These are phyloP conservation scores for Prototheca cutis DNA, from an alignment of 163 green algal species.

Conservation along the genomic window DNA sequence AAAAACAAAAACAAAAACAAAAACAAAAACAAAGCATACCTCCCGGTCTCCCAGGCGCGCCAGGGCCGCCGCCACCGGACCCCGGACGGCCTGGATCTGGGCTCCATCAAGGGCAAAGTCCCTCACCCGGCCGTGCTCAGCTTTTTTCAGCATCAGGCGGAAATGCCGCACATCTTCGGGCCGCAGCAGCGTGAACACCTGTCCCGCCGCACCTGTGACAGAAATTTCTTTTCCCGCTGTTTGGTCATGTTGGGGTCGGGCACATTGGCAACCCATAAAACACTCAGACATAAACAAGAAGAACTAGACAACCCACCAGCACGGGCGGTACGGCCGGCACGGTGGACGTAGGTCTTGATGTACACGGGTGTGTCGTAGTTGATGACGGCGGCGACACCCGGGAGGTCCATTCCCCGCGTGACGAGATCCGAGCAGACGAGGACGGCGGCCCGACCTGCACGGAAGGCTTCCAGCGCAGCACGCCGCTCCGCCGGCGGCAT, in stretches of 20 bases:
- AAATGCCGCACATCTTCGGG: constrained; percentile 73
- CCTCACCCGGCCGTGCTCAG: constrained; percentile 63
- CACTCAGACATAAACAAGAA: too few species aligned
- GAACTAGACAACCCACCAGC: too few species aligned
- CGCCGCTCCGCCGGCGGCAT: constrained; percentile 4
- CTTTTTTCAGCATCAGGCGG: constrained; percentile 71
- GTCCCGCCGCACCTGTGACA: constrained; percentile 41
- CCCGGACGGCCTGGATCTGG: too few species aligned
- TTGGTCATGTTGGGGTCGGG: too few species aligned
- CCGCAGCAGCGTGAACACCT: constrained; percentile 67
- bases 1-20: too few species aligned
- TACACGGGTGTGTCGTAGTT: constrained; percentile 88
- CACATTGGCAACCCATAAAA: too few species aligned
- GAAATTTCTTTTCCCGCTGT: too few species aligned
- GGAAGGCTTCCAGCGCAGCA: constrained; percentile 37
- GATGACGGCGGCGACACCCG: constrained; percentile 58
- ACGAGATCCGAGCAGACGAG: constrained; percentile 88
- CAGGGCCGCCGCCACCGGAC: too few species aligned
- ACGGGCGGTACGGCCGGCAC: constrained; percentile 67
- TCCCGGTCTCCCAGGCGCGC: too few species aligned
- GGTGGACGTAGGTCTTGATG: constrained; percentile 83
- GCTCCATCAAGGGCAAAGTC: constrained; percentile 36
- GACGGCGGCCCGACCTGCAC: constrained; percentile 25
- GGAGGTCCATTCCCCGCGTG: constrained; percentile 88
- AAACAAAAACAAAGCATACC: too few species aligned